Evolutionary conservation across 2,329 filamentous ascomycete genomes (phyloP).

Genomic region (Meredithiella fracta): DNA sequence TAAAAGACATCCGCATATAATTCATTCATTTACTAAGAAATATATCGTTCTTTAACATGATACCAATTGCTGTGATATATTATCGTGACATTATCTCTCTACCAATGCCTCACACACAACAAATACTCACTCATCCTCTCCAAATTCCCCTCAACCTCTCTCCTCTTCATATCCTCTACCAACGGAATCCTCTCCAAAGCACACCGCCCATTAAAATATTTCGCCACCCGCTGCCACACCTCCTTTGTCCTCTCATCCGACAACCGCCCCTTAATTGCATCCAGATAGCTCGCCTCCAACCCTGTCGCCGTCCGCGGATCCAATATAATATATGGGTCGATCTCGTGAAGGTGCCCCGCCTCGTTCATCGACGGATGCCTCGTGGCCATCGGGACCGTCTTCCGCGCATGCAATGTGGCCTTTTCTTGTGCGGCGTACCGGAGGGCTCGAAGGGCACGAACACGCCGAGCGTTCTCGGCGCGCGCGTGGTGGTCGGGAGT

Average conservation of each 20-base stretch:
- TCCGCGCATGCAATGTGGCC: conserved; percentile 37
- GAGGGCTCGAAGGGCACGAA: conserved; percentile 39
- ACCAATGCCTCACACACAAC: conserved; percentile 56
- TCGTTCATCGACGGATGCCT: conserved; percentile 39
- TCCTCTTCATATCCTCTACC: conserved; percentile 74
- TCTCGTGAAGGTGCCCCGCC: conserved; percentile 38
- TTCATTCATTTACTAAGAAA: not conserved
- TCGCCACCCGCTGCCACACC: conserved; percentile 57
- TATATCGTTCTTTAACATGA: not conserved
- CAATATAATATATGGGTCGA: conserved; percentile 52
- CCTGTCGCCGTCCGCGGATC: conserved; percentile 66
- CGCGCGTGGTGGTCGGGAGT: conserved; percentile 18
- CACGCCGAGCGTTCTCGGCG: conserved; percentile 44
- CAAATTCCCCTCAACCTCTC: conserved; percentile 55
- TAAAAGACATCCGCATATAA: not conserved
- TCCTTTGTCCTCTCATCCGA: conserved; percentile 36
- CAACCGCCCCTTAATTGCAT: conserved; percentile 40
- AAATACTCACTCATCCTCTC: conserved; percentile 52
- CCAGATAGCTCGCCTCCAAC: conserved; percentile 56
- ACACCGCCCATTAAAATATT: conserved; percentile 75
- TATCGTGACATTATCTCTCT: not conserved
- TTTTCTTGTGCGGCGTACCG: conserved; percentile 40
- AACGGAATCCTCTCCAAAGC: conserved; percentile 75
- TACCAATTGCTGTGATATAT: not conserved
- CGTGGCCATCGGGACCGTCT: conserved; percentile 32